A percentile compares a stretch with the other conserved stretches of the same genome.
Conservation (phyloP, 2,329 filamentous ascomycete genomes). For the Paramyrothecium sp. region DNA sequence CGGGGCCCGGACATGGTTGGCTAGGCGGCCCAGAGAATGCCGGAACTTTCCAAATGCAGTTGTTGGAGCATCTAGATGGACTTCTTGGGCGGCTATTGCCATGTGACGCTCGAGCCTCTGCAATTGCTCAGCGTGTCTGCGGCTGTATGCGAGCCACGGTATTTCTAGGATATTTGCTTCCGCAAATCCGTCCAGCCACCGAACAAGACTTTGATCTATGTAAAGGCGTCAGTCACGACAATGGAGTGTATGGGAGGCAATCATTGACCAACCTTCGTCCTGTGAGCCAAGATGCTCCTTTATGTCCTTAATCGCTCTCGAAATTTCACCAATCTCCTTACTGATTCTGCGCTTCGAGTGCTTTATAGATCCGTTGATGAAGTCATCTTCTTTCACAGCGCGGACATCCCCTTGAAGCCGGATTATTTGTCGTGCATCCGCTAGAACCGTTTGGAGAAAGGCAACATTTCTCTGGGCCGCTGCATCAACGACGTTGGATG, state of each 20-base stretch:
- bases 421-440: background rate
- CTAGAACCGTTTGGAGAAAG: background rate
- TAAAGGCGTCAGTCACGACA: background rate
- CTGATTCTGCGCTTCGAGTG: background rate
- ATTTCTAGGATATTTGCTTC: background rate
- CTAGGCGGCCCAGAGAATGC: slow-evolving; percentile 45
- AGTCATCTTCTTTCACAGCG: background rate
- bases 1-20: slow-evolving; percentile 37
- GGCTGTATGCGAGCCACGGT: background rate
- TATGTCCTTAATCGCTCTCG: background rate
- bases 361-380: background rate
- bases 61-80: background rate
- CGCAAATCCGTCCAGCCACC: background rate
- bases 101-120: background rate
- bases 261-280: background rate
- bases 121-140: background rate
- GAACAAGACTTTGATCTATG: background rate
- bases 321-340: background rate
- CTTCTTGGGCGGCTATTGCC: background rate
- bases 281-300: background rate
- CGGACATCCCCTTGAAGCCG: background rate
- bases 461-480: background rate
- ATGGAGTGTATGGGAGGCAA: background rate
- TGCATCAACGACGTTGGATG: background rate
- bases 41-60: slow-evolving; percentile 24